These are phyloP conservation scores for Fraxinus baroniana DNA, from an alignment of 305 asterid species.

Conservation along the genomic window DNA sequence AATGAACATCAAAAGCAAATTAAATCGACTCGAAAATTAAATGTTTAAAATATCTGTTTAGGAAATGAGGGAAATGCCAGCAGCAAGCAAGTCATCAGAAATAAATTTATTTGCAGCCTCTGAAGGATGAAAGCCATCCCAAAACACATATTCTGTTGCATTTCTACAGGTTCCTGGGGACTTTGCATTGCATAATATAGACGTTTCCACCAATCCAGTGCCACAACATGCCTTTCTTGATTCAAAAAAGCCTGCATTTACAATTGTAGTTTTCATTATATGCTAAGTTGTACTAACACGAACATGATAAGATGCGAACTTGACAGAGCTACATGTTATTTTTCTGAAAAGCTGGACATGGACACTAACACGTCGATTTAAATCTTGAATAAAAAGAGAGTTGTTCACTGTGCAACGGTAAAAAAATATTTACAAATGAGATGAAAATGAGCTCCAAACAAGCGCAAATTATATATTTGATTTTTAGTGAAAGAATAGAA, in stretches of 20 bases:
- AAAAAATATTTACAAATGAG: no score
- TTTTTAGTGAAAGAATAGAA: neutral
- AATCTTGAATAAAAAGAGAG: no score
- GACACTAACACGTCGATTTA: neutral
- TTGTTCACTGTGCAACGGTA: no score
- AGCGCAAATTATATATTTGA: neutral
- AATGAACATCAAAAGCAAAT: neutral
- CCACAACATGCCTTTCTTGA: slow-evolving; percentile 84
- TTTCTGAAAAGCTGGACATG: neutral
- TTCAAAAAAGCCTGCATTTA: slow-evolving; percentile 65
- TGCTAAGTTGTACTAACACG: neutral
- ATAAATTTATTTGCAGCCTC: slow-evolving; percentile 67
- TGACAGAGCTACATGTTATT: neutral
- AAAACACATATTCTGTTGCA: no score
- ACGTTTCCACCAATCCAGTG: slow-evolving; percentile 6
- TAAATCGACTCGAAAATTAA: neutral
- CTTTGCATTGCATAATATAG: no score
- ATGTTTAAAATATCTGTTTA: slow-evolving; percentile 14
- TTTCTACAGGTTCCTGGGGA: no score
- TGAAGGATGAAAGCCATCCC: no score
- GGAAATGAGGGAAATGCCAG: slow-evolving; percentile 67
- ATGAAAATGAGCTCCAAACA: no score
- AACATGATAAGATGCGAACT: neutral
- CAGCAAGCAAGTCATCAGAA: slow-evolving; percentile 63
- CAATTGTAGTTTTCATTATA: neutral